Evolutionary conservation across 352 stramenopile genomes (phyloP), one percentile per base, ranked within the genome.

Genomic region (Phytophthora fragariaefolia): DNA sequence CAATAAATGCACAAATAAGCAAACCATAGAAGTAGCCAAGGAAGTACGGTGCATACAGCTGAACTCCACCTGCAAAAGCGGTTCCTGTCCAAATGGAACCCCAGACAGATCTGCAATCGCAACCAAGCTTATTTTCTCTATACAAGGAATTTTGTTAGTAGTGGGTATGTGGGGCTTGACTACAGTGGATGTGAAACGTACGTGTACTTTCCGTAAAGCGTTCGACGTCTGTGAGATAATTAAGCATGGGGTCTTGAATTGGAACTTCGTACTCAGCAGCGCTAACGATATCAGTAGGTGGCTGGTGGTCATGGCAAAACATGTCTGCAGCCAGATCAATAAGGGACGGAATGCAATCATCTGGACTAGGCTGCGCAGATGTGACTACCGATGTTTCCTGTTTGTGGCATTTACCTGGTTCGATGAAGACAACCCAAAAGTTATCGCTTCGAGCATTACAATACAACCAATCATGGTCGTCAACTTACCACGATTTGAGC

Each of bases 191-290:
- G 13, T 22, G 8, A n/a, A 3, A 15, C 50, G 9, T 58, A 87
- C 81, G 72, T 49, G 30, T 24, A 3, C 59, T 71, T 40, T 91
- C 80, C 12, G 79, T 83, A 42, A 91, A 90, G 8, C 83, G 79
- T n/a, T 86, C 69, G 17, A 75, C 63, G 6, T 80, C 69, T 2
- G 83, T 90, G 20, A 92, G 70, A 18, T 79, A 66, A 42, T 89
- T 74, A 12, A 90, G 76, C 63, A 90, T 71, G 20, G 81, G 75
- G 27, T 92, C 83, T 28, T 45, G 48, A 58, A 92, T 54, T 8
- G 45, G 34, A 9, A 84, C 45, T 0, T 83, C 73, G 3, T 26
- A 46, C 5, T 26, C 23, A 28, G 2, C 27, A 8, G 23, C 43
- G 24, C 32, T 61, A 30, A 30, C 49, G 20, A 20, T 40, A 48